Evolutionary conservation across 1,284 basidiomycete species (phyloP).

Genomic region (Puccinia novopanici): DNA sequence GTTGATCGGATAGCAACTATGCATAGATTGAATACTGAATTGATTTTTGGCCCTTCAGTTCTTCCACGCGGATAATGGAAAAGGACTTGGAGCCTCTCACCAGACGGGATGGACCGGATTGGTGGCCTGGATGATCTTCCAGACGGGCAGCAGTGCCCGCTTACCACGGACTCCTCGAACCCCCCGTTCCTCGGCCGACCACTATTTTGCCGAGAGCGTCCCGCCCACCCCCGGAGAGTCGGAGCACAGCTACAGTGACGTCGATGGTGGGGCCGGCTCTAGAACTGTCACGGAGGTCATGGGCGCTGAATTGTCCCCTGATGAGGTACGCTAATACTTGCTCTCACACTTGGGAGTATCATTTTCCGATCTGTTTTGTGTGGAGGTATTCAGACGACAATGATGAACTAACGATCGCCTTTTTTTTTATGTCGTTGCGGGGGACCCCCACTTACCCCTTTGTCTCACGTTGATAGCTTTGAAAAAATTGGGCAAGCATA

Average conservation of each 20-base stretch:
- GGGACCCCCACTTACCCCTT: no score
- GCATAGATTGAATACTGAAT: neutral
- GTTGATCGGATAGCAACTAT: constrained; percentile 52
- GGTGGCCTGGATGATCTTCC: constrained; percentile 51
- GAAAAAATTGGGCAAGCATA: no score
- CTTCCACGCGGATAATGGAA: constrained; percentile 90
- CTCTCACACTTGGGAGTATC: no score
- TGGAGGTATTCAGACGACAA: no score
- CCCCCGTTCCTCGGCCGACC: constrained; percentile 79
- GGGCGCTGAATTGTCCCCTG: constrained; percentile 44
- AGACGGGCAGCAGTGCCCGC: constrained; percentile 57
- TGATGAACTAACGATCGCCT: no score
- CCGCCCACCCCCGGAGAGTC: constrained; percentile 48
- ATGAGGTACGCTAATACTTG: constrained; percentile 27
- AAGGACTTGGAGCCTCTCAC: constrained; percentile 91
- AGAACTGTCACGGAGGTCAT: constrained; percentile 5
- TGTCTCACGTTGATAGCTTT: neutral
- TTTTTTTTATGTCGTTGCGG: no score
- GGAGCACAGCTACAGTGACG: constrained; percentile 36
- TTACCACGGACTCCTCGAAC: constrained; percentile 64
- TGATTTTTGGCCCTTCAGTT: constrained; percentile 64
- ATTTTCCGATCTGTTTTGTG: no score
- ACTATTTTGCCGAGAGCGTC: constrained; percentile 79
- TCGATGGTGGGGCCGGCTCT: constrained; percentile 1
- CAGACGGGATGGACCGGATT: constrained; percentile 84